Conservation (phyloP, 371 early-diverging fungal species). For the Rhizopus sp. region DNA sequence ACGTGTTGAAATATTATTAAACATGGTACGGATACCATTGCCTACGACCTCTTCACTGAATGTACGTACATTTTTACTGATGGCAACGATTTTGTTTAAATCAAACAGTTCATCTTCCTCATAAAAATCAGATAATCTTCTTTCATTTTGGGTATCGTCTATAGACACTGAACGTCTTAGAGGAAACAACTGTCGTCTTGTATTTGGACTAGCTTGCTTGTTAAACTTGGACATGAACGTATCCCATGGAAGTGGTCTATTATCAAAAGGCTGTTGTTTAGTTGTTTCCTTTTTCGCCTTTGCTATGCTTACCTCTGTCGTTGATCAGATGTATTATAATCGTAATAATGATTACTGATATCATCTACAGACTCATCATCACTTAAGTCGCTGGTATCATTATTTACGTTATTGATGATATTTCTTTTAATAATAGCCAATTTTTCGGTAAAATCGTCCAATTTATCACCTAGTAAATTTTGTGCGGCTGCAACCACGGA, state of each 20-base stretch:
- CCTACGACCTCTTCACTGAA: conserved; percentile 39
- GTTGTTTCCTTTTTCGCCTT: not conserved
- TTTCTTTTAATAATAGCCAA: conserved; percentile 47
- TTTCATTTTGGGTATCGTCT: not conserved
- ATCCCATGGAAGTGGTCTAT: conserved; percentile 7
- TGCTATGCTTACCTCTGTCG: conserved; percentile 3
- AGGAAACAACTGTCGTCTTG: conserved; percentile 13
- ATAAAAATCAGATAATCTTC: conserved; percentile 7
- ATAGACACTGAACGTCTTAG: conserved; percentile 19
- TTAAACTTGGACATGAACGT: conserved; percentile 6
- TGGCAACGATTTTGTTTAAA: conserved; percentile 36
- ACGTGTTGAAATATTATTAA: conserved; percentile 37
- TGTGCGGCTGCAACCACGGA: conserved; percentile 38
- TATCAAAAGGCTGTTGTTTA: not conserved
- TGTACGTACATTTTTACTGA: conserved; percentile 39
- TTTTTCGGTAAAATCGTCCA: conserved; percentile 50
- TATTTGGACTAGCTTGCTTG: not conserved
- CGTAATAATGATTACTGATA: conserved; percentile 5
- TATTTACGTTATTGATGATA: conserved; percentile 40
- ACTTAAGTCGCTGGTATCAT: conserved; percentile 26
- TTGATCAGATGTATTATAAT: not conserved
- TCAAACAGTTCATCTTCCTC: conserved; percentile 37
- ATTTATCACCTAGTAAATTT: conserved; percentile 37
- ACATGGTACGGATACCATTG: conserved; percentile 31
- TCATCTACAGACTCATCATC: conserved; percentile 9